These are phyloP conservation scores for Cenchrus purpureus DNA, from an alignment of 176 grass and related monocot genomes.

Conservation along the genomic window DNA sequence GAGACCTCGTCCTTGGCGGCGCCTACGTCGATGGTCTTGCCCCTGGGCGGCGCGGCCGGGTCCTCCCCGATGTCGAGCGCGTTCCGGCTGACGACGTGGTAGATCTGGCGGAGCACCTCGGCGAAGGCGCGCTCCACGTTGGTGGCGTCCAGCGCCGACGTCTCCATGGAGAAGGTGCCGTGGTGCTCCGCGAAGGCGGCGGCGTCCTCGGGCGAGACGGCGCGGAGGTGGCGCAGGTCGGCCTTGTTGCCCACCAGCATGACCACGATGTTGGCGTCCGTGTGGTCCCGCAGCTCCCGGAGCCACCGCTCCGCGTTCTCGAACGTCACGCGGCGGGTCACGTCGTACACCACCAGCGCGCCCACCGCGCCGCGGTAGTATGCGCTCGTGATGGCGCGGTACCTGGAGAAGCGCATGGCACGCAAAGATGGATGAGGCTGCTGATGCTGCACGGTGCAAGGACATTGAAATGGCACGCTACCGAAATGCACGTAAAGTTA, in stretches of 20 bases:
- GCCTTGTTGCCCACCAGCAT: constrained; percentile 81
- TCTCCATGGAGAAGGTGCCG: constrained; percentile 68
- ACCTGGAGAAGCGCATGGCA: constrained; percentile 23
- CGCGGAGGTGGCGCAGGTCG: constrained; percentile 71
- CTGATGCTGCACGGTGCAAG: background rate
- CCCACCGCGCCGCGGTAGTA: constrained; percentile 75
- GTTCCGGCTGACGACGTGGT: constrained; percentile 58
- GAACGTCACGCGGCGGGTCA: constrained; percentile 61
- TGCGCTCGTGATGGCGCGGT: constrained; percentile 73
- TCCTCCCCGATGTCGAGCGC: constrained; percentile 66
- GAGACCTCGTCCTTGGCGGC: constrained; percentile 61
- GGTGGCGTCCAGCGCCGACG: constrained; percentile 66
- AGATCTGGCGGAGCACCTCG: constrained; percentile 74
- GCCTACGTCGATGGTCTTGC: constrained; percentile 58
- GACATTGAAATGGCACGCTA: background rate
- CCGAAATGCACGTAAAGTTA: constrained; percentile 19
- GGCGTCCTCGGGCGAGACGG: constrained; percentile 59
- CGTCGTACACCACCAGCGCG: constrained; percentile 73
- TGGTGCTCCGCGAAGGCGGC: constrained; percentile 58
- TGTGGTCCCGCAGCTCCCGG: constrained; percentile 68
- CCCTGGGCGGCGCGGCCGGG: constrained; percentile 59
- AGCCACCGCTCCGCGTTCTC: constrained; percentile 76
- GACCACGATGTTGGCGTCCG: constrained; percentile 70
- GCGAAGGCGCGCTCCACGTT: constrained; percentile 73
- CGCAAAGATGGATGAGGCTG: background rate